phyloP scores from a whole-genome alignment of 495 filamentous ascomycete species.

The Glarea lozoyensis region DNA sequence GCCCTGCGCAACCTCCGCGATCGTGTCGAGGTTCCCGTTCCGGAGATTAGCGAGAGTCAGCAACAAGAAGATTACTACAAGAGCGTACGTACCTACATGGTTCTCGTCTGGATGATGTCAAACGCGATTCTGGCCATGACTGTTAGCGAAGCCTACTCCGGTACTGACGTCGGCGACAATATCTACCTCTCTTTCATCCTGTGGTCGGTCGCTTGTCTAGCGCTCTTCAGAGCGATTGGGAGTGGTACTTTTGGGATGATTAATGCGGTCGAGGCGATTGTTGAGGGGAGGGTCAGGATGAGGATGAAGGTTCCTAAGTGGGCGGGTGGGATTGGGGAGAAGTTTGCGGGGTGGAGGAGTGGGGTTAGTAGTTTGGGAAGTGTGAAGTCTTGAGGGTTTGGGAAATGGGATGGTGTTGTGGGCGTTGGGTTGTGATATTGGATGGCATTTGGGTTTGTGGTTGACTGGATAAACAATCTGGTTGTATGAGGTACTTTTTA shows the following conservation, averaged over 20 bases:
- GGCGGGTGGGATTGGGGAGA: constrained; percentile 29
- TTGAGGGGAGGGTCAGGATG: constrained; percentile 74
- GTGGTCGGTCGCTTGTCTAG: constrained; percentile 82
- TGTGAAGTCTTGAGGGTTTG: constrained; percentile 14
- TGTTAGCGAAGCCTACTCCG: constrained; percentile 77
- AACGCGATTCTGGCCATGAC: constrained; percentile 93
- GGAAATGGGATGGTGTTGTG: no score
- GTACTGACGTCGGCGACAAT: constrained; percentile 62
- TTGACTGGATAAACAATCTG: no score
- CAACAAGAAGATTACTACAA: constrained; percentile 98
- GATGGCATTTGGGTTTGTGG: no score
- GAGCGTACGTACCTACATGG: constrained; percentile 96
- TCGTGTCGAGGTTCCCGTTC: constrained; percentile 67
- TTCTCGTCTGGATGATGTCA: constrained; percentile 87
- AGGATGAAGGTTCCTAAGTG: constrained; percentile 40
- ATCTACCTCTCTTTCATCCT: constrained; percentile 89
- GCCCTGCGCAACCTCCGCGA: constrained; percentile 94
- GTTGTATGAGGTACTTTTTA: no score
- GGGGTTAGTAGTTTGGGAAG: constrained; percentile 31
- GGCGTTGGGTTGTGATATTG: no score
- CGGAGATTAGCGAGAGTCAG: constrained; percentile 60
- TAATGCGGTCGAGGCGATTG: constrained; percentile 71
- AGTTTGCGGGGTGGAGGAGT: constrained; percentile 27
- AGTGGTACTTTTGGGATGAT: constrained; percentile 74
- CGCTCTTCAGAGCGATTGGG: constrained; percentile 75